Evolutionary conservation across 1,139 yeast species (phyloP).

Genomic region (Scheffersomyces parashehatae): DNA sequence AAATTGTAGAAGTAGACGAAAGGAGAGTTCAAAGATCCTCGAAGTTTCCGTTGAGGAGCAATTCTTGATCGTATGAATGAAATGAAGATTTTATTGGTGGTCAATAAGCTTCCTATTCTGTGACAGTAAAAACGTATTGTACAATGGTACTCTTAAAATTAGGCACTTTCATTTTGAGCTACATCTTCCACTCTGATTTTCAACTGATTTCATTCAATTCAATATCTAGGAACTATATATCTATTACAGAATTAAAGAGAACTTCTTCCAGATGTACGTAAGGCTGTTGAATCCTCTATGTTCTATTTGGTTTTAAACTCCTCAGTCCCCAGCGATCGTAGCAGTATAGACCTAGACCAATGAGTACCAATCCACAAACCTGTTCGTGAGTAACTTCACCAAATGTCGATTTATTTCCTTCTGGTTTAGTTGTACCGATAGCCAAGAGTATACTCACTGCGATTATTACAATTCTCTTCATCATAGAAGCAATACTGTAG

Average conservation of each 20-base stretch:
- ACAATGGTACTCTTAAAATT: background rate
- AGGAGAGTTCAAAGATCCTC: too few species aligned
- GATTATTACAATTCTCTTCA: slow-evolving; percentile 42
- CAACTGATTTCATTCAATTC: too few species aligned
- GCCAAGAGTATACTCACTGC: slow-evolving; percentile 33
- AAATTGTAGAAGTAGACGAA: too few species aligned
- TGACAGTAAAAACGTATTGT: background rate
- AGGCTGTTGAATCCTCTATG: background rate
- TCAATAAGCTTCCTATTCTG: background rate
- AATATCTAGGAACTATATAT: too few species aligned
- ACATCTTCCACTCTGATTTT: too few species aligned
- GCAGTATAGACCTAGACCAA: slow-evolving; percentile 38
- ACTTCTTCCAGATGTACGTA: too few species aligned
- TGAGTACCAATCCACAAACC: slow-evolving; percentile 29
- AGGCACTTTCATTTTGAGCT: too few species aligned
- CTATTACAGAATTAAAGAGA: too few species aligned
- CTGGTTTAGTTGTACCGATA: slow-evolving; percentile 17
- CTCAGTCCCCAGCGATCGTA: slow-evolving; percentile 46
- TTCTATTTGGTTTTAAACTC: slow-evolving; percentile 9
- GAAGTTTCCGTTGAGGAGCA: too few species aligned
- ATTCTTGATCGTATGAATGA: too few species aligned
- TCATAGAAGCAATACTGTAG: slow-evolving; percentile 45
- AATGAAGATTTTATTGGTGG: background rate
- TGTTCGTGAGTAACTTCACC: slow-evolving; percentile 32
- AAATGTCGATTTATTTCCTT: slow-evolving; percentile 19